These are phyloP conservation scores for Pholiota molesta DNA, from an alignment of 768 basidiomycete genomes.

Conservation along the genomic window DNA sequence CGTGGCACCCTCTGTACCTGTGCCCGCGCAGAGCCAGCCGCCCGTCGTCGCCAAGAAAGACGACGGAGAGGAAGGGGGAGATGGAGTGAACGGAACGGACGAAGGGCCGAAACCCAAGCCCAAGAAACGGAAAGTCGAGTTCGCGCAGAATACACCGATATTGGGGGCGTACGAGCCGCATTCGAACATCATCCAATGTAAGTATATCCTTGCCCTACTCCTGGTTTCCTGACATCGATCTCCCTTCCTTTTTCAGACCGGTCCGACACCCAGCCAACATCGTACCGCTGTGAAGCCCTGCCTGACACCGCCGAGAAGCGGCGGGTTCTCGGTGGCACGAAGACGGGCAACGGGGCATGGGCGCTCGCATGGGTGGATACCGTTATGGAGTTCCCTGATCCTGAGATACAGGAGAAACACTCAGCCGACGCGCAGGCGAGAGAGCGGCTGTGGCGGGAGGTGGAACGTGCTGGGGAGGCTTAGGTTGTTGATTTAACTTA, in stretches of 20 bases:
- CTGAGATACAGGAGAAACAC: neutral
- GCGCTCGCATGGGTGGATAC: slow-evolving; percentile 79
- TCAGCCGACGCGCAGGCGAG: slow-evolving; percentile 14
- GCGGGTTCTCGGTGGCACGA: slow-evolving; percentile 67
- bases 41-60: neutral
- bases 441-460: slow-evolving; percentile 19
- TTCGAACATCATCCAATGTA: slow-evolving; percentile 73
- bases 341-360: slow-evolving; percentile 81
- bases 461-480: slow-evolving; percentile 15
- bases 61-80: slow-evolving; percentile 22
- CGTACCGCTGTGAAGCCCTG: slow-evolving; percentile 59
- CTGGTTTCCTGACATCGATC: neutral
- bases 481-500: slow-evolving; percentile 18
- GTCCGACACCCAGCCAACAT: slow-evolving; percentile 75
- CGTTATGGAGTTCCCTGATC: slow-evolving; percentile 24
- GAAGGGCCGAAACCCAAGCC: slow-evolving; percentile 19
- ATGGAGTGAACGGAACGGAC: slow-evolving; percentile 20
- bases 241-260: slow-evolving; percentile 53
- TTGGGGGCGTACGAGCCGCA: slow-evolving; percentile 86
- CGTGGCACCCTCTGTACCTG: neutral
- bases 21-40: neutral
- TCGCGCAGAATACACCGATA: slow-evolving; percentile 38
- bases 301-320: slow-evolving; percentile 45
- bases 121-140: slow-evolving; percentile 33
- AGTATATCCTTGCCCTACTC: slow-evolving; percentile 26